Base-by-base conservation (phyloP, 371 early-diverging fungal genomes). In the Lichtheimia ramosa region DNA sequence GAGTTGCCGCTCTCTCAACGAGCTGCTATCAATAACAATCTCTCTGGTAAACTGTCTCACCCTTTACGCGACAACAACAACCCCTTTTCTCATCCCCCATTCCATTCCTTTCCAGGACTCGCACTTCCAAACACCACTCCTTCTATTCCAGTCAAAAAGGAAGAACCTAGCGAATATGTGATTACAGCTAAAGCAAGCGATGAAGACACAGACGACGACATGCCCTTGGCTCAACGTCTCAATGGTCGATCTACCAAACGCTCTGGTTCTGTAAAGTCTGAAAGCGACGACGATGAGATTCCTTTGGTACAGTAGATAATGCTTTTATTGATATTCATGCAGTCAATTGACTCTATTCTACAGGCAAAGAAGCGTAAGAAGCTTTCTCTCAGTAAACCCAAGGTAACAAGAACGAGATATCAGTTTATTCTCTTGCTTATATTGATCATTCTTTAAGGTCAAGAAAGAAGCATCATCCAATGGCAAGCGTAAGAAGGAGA, bases 1-100 rank as follows among this genome's bases (percentile, higher is more conserved):
- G 67, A 67, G 25, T 39, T 62, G 10, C 67, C 67, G 7, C 56
- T 67, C 15, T 48, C 62, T 1, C 53, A 56, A 25, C 56, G 65
- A 40, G 43, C 42, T 14, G 58, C 20, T 12, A 27, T 54, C n/a
- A 24, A 43, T 24, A 54, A 54, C 18, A 53, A 20, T 23, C 7
- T 50, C 18, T 14, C 51, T 27, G 3, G 53, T 59, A 34, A 34
- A 34, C 1, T 6, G 34, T 1, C 34, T 34, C 34, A 8, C 34
- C 34, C 34, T 34, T 10, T 34, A 34, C 34, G 34, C 34, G 34
- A 34, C 34, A 34, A 34, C 27, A n/a, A n/a, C n/a, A n/a, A n/a
- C n/a, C 34, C 34, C 13, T 4, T 48, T 25, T n/a, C 10, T 55
- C 14, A 24, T 8, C 14, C 39, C 28, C 56, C 20, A n/a, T n/a